phyloP scores from a whole-genome alignment of 2,329 filamentous ascomycete species.

The Zymoseptoria tritici region DNA sequence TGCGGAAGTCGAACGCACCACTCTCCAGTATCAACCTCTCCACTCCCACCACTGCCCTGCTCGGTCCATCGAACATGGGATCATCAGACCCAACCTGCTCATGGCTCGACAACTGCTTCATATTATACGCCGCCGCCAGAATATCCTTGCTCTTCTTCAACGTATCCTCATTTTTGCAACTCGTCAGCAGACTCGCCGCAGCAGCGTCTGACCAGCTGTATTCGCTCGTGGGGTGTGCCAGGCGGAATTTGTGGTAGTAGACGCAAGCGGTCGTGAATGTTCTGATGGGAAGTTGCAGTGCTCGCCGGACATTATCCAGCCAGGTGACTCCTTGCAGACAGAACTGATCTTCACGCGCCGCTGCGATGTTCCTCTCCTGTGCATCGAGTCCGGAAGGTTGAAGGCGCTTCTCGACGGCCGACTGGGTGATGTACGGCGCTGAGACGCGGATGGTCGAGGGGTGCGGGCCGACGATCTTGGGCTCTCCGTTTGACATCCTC shows the following conservation, averaged over 20 bases:
- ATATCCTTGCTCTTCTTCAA: conserved; percentile 95
- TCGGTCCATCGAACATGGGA: conserved; percentile 69
- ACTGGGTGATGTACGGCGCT: conserved; percentile 74
- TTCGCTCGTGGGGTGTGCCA: conserved; percentile 75
- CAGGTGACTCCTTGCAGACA: conserved; percentile 80
- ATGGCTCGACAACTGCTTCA: conserved; percentile 58
- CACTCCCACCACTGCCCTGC: conserved; percentile 76
- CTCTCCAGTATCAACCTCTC: conserved; percentile 91
- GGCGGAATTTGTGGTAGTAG: conserved; percentile 89
- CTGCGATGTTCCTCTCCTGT: conserved; percentile 45
- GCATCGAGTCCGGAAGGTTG: conserved; percentile 52
- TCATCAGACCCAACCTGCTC: conserved; percentile 72
- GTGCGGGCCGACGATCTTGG: conserved; percentile 44
- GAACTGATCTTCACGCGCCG: conserved; percentile 67
- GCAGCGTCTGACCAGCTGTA: conserved; percentile 80
- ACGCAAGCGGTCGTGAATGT: conserved; percentile 88
- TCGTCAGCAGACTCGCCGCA: conserved; percentile 78
- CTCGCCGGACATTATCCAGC: conserved; percentile 76
- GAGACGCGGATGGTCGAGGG: conserved; percentile 58
- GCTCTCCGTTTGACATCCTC: conserved; percentile 27
- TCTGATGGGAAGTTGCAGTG: conserved; percentile 76
- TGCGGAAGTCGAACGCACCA: conserved; percentile 88
- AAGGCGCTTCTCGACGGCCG: conserved; percentile 67
- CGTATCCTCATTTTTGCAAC: conserved; percentile 96
- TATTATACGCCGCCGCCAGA: conserved; percentile 79